phyloP scores from a whole-genome alignment of 2,329 filamentous ascomycete species.

The Colletotrichum sp. region DNA sequence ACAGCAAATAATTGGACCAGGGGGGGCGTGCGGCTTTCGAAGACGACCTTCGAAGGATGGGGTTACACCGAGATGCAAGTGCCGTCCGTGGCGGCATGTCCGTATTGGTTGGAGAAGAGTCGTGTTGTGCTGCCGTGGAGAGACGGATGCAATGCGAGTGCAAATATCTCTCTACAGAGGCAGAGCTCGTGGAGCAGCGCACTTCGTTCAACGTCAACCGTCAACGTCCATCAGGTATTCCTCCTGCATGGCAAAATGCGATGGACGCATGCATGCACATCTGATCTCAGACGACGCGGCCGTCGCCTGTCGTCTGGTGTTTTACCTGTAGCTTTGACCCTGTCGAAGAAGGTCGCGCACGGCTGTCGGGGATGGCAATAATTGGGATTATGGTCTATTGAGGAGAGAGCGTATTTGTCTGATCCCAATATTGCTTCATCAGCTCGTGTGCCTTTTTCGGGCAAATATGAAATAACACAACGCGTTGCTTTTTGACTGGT shows the following conservation, averaged over 20 bases:
- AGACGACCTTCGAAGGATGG: background rate
- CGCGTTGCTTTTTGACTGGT: background rate
- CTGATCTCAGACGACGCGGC: background rate
- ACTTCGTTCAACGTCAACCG: background rate
- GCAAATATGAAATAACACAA: background rate
- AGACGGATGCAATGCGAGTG: background rate
- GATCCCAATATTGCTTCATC: background rate
- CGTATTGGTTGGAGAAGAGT: background rate
- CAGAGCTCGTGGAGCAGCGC: background rate
- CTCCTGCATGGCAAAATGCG: background rate
- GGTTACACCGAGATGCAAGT: slow-evolving; percentile 16
- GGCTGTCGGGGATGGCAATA: background rate
- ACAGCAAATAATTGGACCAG: background rate
- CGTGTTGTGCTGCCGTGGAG: background rate
- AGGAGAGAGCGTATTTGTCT: background rate
- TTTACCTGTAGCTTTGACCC: background rate
- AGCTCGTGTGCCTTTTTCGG: background rate
- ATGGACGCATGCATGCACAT: background rate
- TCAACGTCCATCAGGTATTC: background rate
- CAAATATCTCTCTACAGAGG: background rate
- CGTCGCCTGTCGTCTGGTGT: slow-evolving; percentile 13
- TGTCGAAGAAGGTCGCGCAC: background rate
- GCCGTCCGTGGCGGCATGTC: background rate
- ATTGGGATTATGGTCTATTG: background rate
- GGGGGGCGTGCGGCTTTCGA: background rate